Evolutionary conservation across 1,284 basidiomycete genomes (phyloP).

Genomic region (Sanghuangporus weigelae): DNA sequence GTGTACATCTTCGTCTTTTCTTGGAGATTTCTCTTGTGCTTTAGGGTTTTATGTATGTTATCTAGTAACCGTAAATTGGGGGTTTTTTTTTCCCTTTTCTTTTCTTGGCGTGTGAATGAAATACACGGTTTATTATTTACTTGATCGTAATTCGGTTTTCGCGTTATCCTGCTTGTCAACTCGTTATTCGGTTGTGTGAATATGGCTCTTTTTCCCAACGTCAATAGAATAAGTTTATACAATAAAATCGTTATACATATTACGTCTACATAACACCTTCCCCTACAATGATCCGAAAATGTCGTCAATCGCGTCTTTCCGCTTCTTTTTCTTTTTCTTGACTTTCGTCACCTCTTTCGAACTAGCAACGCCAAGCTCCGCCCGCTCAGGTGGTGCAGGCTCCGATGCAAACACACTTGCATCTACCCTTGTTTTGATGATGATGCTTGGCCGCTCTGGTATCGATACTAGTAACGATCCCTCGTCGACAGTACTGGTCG

Average conservation of each 20-base stretch:
- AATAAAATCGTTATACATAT: no score
- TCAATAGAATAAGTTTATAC: no score
- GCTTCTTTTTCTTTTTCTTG: conserved; percentile 34
- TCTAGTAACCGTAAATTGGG: neutral
- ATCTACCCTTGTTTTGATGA: conserved; percentile 1
- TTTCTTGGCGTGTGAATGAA: neutral
- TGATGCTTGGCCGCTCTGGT: neutral
- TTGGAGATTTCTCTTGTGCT: neutral
- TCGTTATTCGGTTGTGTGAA: no score
- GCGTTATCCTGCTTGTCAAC: no score
- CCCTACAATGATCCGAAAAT: conserved; percentile 44
- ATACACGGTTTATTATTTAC: no score
- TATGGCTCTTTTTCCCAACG: no score
- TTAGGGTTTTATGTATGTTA: neutral
- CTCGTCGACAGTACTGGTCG: neutral
- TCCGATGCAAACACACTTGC: neutral
- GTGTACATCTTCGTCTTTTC: neutral
- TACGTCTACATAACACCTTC: no score
- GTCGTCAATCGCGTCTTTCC: conserved; percentile 57
- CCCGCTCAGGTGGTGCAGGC: conserved; percentile 11
- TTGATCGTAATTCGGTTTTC: no score
- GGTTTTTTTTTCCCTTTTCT: neutral
- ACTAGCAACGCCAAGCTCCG: conserved; percentile 16
- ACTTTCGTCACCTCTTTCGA: conserved; percentile 25
- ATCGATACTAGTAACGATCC: neutral